Percentiles rank a stretch among this genome's conserved stretches.
These are phyloP conservation scores for Antitrichia curtipendula DNA, from an alignment of 225 moss, liverwort and hornwort species.

Conservation along the genomic window DNA sequence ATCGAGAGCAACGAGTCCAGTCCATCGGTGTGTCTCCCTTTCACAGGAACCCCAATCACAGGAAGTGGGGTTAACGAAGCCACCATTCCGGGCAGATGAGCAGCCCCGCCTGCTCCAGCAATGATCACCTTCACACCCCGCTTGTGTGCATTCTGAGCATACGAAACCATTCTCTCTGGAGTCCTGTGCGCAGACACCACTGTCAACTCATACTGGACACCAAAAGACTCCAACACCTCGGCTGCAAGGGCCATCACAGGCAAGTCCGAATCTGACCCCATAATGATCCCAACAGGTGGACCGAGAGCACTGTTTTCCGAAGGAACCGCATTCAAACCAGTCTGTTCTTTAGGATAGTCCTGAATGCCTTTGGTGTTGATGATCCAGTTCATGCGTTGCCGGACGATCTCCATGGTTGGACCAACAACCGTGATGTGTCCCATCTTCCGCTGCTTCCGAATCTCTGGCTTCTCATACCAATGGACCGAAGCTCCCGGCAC, in stretches of 20 bases:
- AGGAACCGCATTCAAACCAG: not conserved
- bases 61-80: slow-evolving; percentile 87
- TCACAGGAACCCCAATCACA: slow-evolving; percentile 92
- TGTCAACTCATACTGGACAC: slow-evolving; percentile 55
- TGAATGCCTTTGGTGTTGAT: slow-evolving; percentile 25
- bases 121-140: slow-evolving; percentile 85
- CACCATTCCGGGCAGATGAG: slow-evolving; percentile 93
- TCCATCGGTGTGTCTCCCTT: slow-evolving; percentile 83
- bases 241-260: slow-evolving; percentile 93
- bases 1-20: slow-evolving; percentile 86
- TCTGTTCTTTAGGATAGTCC: not conserved
- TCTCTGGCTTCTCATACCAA: slow-evolving; percentile 97
- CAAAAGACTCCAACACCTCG: slow-evolving; percentile 58
- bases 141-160: slow-evolving; percentile 63
- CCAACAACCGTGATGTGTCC: slow-evolving; percentile 87
- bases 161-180: slow-evolving; percentile 86
- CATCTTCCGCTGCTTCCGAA: slow-evolving; percentile 86
- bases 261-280: slow-evolving; percentile 94
- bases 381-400: slow-evolving; percentile 52
- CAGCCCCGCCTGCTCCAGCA: slow-evolving; percentile 90
- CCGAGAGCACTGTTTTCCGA: not conserved
- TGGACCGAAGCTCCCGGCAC: slow-evolving; percentile 80
- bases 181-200: slow-evolving; percentile 97
- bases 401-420: slow-evolving; percentile 32
- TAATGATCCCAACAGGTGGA: slow-evolving; percentile 66